phyloP scores from a whole-genome alignment of 495 filamentous ascomycete genomes.

The Peziza echinospora region DNA sequence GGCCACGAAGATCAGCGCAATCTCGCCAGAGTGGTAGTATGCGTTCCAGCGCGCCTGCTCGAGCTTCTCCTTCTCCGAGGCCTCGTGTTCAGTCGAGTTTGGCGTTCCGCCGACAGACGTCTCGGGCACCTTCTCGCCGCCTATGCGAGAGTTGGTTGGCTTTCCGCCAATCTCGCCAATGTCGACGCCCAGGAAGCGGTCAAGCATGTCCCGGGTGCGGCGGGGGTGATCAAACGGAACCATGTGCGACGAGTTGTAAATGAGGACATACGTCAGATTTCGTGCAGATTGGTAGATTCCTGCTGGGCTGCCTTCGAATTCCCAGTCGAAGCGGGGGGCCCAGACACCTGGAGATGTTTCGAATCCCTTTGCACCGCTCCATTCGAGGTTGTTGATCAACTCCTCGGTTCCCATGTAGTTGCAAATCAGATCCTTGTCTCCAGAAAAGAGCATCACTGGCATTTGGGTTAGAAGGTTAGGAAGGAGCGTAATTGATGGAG shows the following conservation, averaged over 20 bases:
- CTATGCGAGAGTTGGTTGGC: conserved; percentile 67
- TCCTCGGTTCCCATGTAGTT: conserved; percentile 91
- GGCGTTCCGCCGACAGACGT: conserved; percentile 64
- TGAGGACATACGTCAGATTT: conserved; percentile 85
- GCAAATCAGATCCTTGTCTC: conserved; percentile 85
- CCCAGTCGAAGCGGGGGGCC: conserved; percentile 83
- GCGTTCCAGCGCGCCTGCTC: conserved; percentile 78
- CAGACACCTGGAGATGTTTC: conserved; percentile 66
- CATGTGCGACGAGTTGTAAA: conserved; percentile 95
- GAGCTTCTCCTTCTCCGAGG: conserved; percentile 50
- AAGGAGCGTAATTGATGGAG: conserved; percentile 50
- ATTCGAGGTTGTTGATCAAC: conserved; percentile 75
- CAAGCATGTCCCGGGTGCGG: conserved; percentile 83
- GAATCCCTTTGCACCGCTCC: conserved; percentile 77
- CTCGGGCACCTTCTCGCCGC: conserved; percentile 69
- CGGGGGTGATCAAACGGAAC: conserved; percentile 84
- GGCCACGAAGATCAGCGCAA: conserved; percentile 66
- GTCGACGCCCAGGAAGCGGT: conserved; percentile 86
- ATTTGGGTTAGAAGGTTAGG: conserved; percentile 56
- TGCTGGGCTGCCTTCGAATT: conserved; percentile 73
- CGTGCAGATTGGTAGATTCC: conserved; percentile 86
- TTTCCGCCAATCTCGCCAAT: conserved; percentile 72
- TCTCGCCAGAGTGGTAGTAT: conserved; percentile 78
- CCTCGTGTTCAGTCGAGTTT: conserved; percentile 50
- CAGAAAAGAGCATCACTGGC: conserved; percentile 70